Conservation (phyloP, 345 rosid genomes). For the Moricandia arvensis region DNA sequence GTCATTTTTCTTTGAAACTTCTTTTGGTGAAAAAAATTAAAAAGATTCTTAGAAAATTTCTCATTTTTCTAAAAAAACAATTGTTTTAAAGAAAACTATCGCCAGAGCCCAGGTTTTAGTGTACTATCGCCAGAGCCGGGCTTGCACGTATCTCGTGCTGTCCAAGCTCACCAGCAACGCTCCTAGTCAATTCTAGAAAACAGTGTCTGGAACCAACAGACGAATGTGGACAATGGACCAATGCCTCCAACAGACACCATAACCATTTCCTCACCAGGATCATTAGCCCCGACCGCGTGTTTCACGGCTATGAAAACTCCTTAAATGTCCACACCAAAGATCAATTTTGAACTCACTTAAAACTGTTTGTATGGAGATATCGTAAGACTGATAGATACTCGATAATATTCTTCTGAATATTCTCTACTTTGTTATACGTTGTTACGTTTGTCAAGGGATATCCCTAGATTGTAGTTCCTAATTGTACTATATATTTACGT, state of each 20-base stretch:
- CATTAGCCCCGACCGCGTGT: slow-evolving; percentile 81
- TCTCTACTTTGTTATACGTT: too few relatives aligned
- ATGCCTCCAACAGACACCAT: slow-evolving; percentile 71
- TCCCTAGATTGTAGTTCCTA: too few relatives aligned
- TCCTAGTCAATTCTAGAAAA: slow-evolving; percentile 64
- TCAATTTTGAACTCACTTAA: too few relatives aligned
- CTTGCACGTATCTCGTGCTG: slow-evolving; percentile 75
- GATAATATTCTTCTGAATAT: too few relatives aligned
- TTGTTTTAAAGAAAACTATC: too few relatives aligned
- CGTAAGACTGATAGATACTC: not conserved
- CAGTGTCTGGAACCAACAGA: slow-evolving; percentile 86
- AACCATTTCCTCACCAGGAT: slow-evolving; percentile 61
- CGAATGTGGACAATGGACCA: slow-evolving; percentile 82
- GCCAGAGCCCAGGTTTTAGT: too few relatives aligned
- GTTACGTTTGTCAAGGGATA: too few relatives aligned
- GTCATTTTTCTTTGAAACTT: too few relatives aligned
- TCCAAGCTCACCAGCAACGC: slow-evolving; percentile 88
- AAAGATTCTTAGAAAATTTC: too few relatives aligned
- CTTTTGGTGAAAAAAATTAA: too few relatives aligned
- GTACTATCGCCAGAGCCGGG: slow-evolving; percentile 70
- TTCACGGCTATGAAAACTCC: slow-evolving; percentile 86
- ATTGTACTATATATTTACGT: too few relatives aligned
- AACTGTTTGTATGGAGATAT: slow-evolving; percentile 42
- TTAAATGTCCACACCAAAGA: slow-evolving; percentile 75
- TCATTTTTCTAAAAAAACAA: too few relatives aligned